A percentile compares a stretch with the other conserved stretches of the same genome.
Conservation (phyloP, 2,329 filamentous ascomycete genomes). For the Cladosporium oxysporum region DNA sequence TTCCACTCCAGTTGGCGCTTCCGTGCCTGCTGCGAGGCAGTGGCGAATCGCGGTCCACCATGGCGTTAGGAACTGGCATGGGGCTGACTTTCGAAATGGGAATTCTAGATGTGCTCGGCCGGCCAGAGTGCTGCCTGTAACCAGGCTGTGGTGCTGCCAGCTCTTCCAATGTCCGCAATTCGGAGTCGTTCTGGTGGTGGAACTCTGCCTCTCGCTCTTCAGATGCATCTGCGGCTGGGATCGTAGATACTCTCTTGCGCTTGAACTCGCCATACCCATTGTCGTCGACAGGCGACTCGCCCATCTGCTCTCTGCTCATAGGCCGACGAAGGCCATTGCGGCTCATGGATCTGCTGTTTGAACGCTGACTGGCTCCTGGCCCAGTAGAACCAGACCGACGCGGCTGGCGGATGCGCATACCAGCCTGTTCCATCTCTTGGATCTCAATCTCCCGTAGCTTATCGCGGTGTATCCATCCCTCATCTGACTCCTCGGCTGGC, state of each 20-base stretch:
- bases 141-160: constrained; percentile 59
- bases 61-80: constrained; percentile 69
- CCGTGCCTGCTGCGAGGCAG: constrained; percentile 61
- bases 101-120: constrained; percentile 71
- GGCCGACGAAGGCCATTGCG: constrained; percentile 29
- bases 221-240: constrained; percentile 39
- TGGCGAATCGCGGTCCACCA: constrained; percentile 72
- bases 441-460: constrained; percentile 81
- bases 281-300: constrained; percentile 26
- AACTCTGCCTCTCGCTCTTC: constrained; percentile 45
- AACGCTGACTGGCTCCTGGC: constrained; percentile 46
- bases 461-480: constrained; percentile 84
- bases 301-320: constrained; percentile 28
- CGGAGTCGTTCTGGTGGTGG: constrained; percentile 59
- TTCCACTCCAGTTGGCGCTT: constrained; percentile 58
- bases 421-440: constrained; percentile 76
- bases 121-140: constrained; percentile 47
- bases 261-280: constrained; percentile 24
- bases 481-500: constrained; percentile 44
- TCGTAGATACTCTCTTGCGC: constrained; percentile 31
- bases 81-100: constrained; percentile 81
- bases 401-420: constrained; percentile 61
- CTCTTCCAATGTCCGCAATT: constrained; percentile 76
- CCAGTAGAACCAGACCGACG: constrained; percentile 51
- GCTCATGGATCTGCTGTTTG: constrained; percentile 33